phyloP scores from a whole-genome alignment of 306 rosid species.

The Senna siamea region DNA sequence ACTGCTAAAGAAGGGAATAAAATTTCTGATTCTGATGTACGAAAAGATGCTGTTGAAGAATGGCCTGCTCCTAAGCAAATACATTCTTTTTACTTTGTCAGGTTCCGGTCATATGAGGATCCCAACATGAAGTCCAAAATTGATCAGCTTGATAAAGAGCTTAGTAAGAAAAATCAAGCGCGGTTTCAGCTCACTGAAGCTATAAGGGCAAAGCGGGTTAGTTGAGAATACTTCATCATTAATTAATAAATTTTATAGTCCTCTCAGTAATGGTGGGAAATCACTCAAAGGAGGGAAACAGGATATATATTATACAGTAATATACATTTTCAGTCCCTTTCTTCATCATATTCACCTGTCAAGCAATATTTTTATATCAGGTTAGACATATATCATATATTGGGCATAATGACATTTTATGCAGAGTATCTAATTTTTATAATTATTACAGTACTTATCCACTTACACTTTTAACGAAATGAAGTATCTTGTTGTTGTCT shows the following conservation, averaged over 20 bases:
- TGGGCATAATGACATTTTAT: background rate
- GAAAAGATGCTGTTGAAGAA: constrained; percentile 78
- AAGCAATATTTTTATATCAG: background rate
- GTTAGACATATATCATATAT: background rate
- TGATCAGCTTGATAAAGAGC: constrained; percentile 69
- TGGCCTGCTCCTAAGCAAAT: constrained; percentile 98
- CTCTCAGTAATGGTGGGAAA: background rate
- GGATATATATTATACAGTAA: background rate
- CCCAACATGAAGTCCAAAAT: constrained; percentile 71
- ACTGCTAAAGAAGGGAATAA: constrained; percentile 58
- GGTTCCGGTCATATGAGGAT: constrained; percentile 73
- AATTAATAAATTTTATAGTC: constrained; percentile 4
- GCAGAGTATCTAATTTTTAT: background rate
- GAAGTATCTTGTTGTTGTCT: background rate
- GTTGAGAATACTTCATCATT: constrained; percentile 42
- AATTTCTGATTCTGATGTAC: constrained; percentile 54
- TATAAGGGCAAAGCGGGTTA: constrained; percentile 89
- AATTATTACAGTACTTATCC: background rate
- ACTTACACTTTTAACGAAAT: background rate
- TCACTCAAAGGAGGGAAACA: constrained; percentile 1
- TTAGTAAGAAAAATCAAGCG: constrained; percentile 70
- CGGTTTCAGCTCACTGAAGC: constrained; percentile 75
- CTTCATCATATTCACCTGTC: background rate
- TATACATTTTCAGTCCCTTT: constrained; percentile 5
- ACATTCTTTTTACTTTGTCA: constrained; percentile 69